phyloP scores from a whole-genome alignment of 768 basidiomycete genomes.

The Boletus rubroflammeus region DNA sequence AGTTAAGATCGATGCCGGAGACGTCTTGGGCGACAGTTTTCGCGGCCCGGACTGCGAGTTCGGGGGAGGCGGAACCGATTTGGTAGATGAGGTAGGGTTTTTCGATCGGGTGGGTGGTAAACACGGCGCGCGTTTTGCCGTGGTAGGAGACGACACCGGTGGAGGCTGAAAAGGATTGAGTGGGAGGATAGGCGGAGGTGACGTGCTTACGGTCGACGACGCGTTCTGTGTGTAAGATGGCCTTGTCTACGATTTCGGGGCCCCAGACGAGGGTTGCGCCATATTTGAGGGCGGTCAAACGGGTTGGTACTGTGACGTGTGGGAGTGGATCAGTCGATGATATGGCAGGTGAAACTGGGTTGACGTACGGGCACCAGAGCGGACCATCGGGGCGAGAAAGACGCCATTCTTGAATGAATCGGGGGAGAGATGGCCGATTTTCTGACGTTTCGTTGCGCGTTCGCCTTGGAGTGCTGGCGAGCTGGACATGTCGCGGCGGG shows the following conservation, averaged over 20 bases:
- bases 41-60: slow-evolving; percentile 90
- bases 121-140: slow-evolving; percentile 82
- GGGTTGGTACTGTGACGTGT: slow-evolving; percentile 65
- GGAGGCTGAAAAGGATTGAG: slow-evolving; percentile 45
- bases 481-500: slow-evolving; percentile 47
- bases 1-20: slow-evolving; percentile 94
- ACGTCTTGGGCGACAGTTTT: slow-evolving; percentile 83
- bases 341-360: neutral
- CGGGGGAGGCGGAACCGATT: slow-evolving; percentile 86
- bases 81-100: slow-evolving; percentile 95
- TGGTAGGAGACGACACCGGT: slow-evolving; percentile 88
- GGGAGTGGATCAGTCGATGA: slow-evolving; percentile 8
- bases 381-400: slow-evolving; percentile 98
- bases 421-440: slow-evolving; percentile 54
- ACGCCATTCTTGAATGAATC: slow-evolving; percentile 86
- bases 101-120: slow-evolving; percentile 90
- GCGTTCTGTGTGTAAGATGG: slow-evolving; percentile 81
- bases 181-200: neutral
- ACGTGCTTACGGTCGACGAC: slow-evolving; percentile 75
- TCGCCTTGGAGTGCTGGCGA: slow-evolving; percentile 26
- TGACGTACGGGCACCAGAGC: slow-evolving; percentile 79
- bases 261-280: slow-evolving; percentile 95
- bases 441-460: slow-evolving; percentile 49
- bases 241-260: slow-evolving; percentile 95
- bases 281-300: slow-evolving; percentile 84